phyloP scores from a whole-genome alignment of 2,329 filamentous ascomycete species.

The Thermoascus crustaceus region DNA sequence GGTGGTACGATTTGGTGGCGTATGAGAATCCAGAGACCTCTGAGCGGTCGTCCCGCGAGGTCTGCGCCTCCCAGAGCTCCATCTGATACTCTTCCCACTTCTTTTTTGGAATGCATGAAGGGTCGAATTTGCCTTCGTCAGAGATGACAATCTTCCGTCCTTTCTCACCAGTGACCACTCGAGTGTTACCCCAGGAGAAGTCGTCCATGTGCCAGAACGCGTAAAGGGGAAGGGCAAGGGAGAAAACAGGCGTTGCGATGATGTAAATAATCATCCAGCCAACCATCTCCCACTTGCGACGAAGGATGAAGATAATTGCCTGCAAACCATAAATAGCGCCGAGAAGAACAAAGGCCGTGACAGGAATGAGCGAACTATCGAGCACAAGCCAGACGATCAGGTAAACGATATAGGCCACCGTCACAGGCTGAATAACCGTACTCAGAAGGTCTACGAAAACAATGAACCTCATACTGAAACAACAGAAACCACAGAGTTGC shows the following conservation, averaged over 20 bases:
- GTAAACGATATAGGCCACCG: slow-evolving; percentile 81
- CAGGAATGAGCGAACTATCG: slow-evolving; percentile 59
- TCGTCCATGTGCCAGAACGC: slow-evolving; percentile 99
- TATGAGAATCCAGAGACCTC: slow-evolving; percentile 93
- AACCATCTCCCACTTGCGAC: slow-evolving; percentile 98
- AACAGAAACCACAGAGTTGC: slow-evolving; percentile 98
- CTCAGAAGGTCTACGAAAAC: slow-evolving; percentile 91
- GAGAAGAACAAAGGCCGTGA: slow-evolving; percentile 82
- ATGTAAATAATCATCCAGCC: slow-evolving; percentile 99
- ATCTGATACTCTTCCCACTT: slow-evolving; percentile 99
- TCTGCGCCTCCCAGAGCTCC: slow-evolving; percentile 94
- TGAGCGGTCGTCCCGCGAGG: slow-evolving; percentile 71
- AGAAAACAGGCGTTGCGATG: slow-evolving; percentile 82
- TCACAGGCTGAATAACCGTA: slow-evolving; percentile 86
- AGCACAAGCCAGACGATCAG: slow-evolving; percentile 66
- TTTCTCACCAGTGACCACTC: slow-evolving; percentile 88
- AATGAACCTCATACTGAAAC: slow-evolving; percentile 98
- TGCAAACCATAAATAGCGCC: slow-evolving; percentile 97
- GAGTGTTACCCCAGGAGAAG: slow-evolving; percentile 98
- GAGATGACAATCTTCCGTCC: slow-evolving; percentile 88
- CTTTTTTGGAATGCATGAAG: slow-evolving; percentile 85
- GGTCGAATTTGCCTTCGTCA: slow-evolving; percentile 97
- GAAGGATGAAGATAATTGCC: slow-evolving; percentile 91
- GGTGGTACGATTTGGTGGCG: slow-evolving; percentile 68
- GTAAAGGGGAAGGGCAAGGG: slow-evolving; percentile 82